A percentile compares a stretch with the other conserved stretches of the same genome.
Evolutionary conservation across 495 filamentous ascomycete genomes (phyloP).

Genomic region (Aspergillus avenaceus): DNA sequence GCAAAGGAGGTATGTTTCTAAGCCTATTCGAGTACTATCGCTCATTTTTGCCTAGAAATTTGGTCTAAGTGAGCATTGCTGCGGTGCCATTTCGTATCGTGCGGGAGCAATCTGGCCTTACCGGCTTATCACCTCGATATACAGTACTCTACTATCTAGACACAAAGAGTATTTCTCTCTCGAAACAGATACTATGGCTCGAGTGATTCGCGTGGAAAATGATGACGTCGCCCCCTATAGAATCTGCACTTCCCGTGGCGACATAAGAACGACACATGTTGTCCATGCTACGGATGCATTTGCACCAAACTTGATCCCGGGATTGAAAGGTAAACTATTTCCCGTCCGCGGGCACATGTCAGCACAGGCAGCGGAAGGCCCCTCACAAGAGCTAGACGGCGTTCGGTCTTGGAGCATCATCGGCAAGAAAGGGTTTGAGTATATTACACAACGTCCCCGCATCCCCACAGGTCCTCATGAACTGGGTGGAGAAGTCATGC

Average conservation of each 20-base stretch:
- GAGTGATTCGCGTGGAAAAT: neutral
- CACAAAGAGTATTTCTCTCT: conserved; percentile 26
- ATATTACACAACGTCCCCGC: conserved; percentile 27
- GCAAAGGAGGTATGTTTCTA: conserved; percentile 22
- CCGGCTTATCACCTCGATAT: conserved; percentile 37
- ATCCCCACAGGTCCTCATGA: conserved; percentile 8
- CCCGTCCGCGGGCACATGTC: conserved; percentile 47
- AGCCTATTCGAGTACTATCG: neutral
- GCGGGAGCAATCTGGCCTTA: conserved; percentile 44
- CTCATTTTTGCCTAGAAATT: conserved; percentile 4
- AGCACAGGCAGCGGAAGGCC: conserved; percentile 24
- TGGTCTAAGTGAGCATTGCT: conserved; percentile 6
- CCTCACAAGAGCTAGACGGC: conserved; percentile 11
- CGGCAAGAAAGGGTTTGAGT: conserved; percentile 30
- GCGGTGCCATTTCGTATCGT: conserved; percentile 25
- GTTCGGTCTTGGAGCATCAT: conserved; percentile 29
- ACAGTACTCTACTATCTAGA: conserved; percentile 24
- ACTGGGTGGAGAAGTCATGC: conserved; percentile 27
- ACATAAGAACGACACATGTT: conserved; percentile 33
- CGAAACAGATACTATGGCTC: conserved; percentile 29
- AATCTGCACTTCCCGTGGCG: conserved; percentile 30
- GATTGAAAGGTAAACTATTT: conserved; percentile 37
- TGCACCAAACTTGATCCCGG: conserved; percentile 41
- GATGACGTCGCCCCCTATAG: conserved; percentile 17
- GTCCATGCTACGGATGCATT: conserved; percentile 50